Conservation (phyloP, 257 asterid species). For the Plantago ovata region DNA sequence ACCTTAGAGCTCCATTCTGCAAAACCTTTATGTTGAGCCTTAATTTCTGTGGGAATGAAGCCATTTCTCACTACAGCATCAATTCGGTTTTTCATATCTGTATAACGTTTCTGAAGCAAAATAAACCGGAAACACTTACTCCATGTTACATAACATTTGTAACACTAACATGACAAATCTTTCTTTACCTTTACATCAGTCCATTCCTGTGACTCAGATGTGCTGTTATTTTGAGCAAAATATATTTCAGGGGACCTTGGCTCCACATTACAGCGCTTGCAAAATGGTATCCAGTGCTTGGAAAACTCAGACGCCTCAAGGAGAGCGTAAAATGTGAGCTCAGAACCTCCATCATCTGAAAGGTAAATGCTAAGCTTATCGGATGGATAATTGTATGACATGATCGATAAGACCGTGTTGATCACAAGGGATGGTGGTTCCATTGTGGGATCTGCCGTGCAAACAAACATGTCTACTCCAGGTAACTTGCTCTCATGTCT, state of each 20-base stretch:
- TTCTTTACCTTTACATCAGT: constrained; percentile 33
- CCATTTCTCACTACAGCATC: constrained; percentile 26
- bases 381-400: constrained; percentile 44
- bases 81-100: constrained; percentile 42
- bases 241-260: constrained; percentile 45
- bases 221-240: constrained; percentile 21
- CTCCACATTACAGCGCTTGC: constrained; percentile 46
- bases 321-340: constrained; percentile 48
- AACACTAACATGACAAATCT: not conserved
- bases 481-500: constrained; percentile 42
- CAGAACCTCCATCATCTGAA: constrained; percentile 62
- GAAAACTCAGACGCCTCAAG: constrained; percentile 43
- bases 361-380: constrained; percentile 45
- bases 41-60: constrained; percentile 30
- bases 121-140: not conserved
- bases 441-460: constrained; percentile 51
- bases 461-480: constrained; percentile 43
- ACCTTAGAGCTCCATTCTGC: constrained; percentile 40
- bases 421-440: constrained; percentile 55
- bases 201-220: constrained; percentile 29
- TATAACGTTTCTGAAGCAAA: constrained; percentile 36
- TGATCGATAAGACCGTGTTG: constrained; percentile 40
- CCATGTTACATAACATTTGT: not conserved
- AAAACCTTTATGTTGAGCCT: constrained; percentile 44
- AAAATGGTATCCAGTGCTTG: constrained; percentile 48